Base-by-base conservation (phyloP, 768 basidiomycete species). In the Leccinellum rugosiceps region DNA sequence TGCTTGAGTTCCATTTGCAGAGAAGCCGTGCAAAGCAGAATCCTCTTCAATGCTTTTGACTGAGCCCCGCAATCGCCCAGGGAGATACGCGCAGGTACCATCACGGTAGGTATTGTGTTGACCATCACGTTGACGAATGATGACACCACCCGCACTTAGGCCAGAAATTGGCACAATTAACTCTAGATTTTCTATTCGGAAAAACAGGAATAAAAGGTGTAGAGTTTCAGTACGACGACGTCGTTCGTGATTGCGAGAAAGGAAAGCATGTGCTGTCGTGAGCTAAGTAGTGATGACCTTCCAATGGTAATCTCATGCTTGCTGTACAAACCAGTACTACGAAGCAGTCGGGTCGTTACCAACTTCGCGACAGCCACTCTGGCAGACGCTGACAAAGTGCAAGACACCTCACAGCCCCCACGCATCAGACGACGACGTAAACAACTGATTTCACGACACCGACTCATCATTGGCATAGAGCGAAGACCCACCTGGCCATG, bases 401-500 rank as follows among this genome's bases (percentile, higher is more conserved):
- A 63, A 70, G 21, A 5, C 55, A 50, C 35, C 30, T 52, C 50
- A 21, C 44, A n/a, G 48, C 47, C 47, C 31, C 11, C 53, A 50
- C 31, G 21, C 43, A 15, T 55, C 52, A 13, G 55, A 57, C n/a
- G 34, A 58, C 17, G 49, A 63, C 52, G 90, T 67, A 84, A 83
- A 72, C 80, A 88, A 59, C 74, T 77, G 7, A 86, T 92, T 50
- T 91, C 88, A 35, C 78, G 86, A 30, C 90, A 92, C 69, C 79
- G 88, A 15, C 79, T n/a, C n/a, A 85, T 57, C 79, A 85, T 19
- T 92, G 88, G 90, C 78, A 77, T 28, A 78, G 83, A 47, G 79
- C 85, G 1, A 80, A 77, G 50, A 94, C 92, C 2, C 94, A 11
- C 92, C 92, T 1, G 85, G 84, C 15, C 95, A 91, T 72, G 95